A percentile compares a stretch with the other conserved stretches of the same genome.
Conservation (phyloP, 306 rosid species). For the Parietaria judaica region DNA sequence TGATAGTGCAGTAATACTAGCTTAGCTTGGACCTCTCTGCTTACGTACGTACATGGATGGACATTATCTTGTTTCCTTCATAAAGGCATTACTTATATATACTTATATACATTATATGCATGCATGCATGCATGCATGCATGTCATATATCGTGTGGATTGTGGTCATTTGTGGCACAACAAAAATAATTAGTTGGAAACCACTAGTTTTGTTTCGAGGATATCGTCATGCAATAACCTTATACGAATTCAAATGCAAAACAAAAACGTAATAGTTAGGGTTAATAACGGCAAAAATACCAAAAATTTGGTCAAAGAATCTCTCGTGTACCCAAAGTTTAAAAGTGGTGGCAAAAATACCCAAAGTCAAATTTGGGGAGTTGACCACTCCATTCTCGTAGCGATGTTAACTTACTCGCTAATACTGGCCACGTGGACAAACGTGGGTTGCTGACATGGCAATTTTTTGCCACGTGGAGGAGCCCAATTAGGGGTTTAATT, state of each 20-base stretch:
- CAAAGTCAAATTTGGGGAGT: too few relatives aligned
- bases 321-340: too few relatives aligned
- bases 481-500: too few relatives aligned
- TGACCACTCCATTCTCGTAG: too few relatives aligned
- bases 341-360: too few relatives aligned
- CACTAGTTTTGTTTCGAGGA: neutral
- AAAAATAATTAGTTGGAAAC: conserved; percentile 7
- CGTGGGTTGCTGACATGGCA: too few relatives aligned
- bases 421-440: too few relatives aligned
- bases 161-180: conserved; percentile 3
- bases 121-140: neutral
- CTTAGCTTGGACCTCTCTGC: neutral
- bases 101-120: neutral
- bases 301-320: too few relatives aligned
- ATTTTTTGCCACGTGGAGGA: too few relatives aligned
- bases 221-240: neutral
- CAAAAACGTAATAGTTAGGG: neutral
- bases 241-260: neutral
- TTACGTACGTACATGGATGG: neutral
- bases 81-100: neutral
- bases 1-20: neutral
- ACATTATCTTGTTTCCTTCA: neutral
- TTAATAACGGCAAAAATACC: too few relatives aligned
- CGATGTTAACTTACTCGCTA: too few relatives aligned
- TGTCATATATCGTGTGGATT: neutral